Base-by-base conservation (phyloP, 805 yeast genomes). In the Cyberlindnera amylophila region DNA sequence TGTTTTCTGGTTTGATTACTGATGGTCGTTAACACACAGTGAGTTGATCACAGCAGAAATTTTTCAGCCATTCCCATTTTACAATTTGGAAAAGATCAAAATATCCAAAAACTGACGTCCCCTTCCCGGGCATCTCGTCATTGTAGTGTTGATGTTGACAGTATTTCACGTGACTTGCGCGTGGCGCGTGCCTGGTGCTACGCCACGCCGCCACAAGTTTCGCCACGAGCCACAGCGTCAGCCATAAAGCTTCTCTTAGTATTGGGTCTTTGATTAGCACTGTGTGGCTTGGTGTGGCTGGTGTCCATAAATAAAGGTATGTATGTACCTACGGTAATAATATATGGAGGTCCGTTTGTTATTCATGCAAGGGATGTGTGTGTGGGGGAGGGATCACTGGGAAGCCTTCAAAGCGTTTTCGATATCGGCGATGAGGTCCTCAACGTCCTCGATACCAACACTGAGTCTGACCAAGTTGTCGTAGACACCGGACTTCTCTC, bases 381-480 rank as follows among this genome's bases (percentile, higher is more conserved):
- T n/a, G n/a, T n/a, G n/a, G n/a, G n/a, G n/a, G n/a, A n/a, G n/a
- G n/a, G n/a, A 23, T 24, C 14, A 26, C 32, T 19, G 16, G 17
- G 59, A 46, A 12, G 42, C 47, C 39, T 51, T 49, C 55, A 86
- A 71, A 39, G 95, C 96, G 60, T 79, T 80, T 61, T 75, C 67
- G 53, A 87, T 67, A 57, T 87, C 96, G 7, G 67, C 72, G 47
- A 86, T 69, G 62, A 87, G 71, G 59, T 87, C 96, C 24, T 80
- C 87, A 45, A 74, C 69, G 55, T 85, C 95, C 69, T 87, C 96
- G 48, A 87, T 83, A 66, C 96, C 96, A 38, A 86, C 89, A 51
- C 88, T 79, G 42, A 87, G 71, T 71, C 96, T 80, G 54, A 87
- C 72, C 65, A 87, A 74, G 65, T 86, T 88, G 58, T 86, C 95